Evolutionary conservation across 2,329 filamentous ascomycete genomes (phyloP).

Genomic region (Trichoderma lentiforme): DNA sequence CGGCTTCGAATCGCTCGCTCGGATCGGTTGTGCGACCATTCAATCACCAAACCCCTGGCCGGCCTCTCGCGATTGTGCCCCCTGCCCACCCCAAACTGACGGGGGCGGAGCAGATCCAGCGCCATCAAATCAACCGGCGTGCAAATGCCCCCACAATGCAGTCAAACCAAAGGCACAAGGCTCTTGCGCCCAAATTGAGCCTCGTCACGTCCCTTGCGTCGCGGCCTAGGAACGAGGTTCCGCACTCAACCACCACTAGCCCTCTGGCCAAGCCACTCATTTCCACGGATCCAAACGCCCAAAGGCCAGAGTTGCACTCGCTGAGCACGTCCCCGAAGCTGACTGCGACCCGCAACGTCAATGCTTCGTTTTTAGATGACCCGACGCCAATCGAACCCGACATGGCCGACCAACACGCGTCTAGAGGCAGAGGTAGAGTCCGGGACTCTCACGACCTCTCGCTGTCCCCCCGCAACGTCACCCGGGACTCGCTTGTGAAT

Average conservation of each 20-base stretch:
- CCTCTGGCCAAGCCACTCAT: conserved; percentile 19
- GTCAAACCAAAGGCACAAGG: conserved; percentile 9
- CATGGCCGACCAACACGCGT: conserved; percentile 28
- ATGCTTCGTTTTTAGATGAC: conserved; percentile 28
- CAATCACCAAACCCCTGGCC: background rate
- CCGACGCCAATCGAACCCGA: conserved; percentile 21
- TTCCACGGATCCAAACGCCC: conserved; percentile 13
- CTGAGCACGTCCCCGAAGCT: conserved; percentile 13
- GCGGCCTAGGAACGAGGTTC: conserved; percentile 17
- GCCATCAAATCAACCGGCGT: conserved; percentile 15
- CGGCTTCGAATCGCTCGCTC: background rate
- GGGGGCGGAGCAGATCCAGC: conserved; percentile 18
- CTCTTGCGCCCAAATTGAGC: conserved; percentile 14
- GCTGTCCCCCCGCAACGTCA: conserved; percentile 70
- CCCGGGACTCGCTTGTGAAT: conserved; percentile 86
- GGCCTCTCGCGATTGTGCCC: conserved; percentile 3
- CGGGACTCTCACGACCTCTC: conserved; percentile 83
- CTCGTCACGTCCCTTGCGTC: conserved; percentile 20
- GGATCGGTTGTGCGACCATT: background rate
- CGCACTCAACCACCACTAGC: conserved; percentile 17
- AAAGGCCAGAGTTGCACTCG: conserved; percentile 17
- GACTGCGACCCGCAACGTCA: conserved; percentile 20
- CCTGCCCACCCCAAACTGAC: conserved; percentile 8
- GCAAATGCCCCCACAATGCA: conserved; percentile 13
- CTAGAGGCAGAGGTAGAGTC: conserved; percentile 23